phyloP scores from a whole-genome alignment of 768 basidiomycete genomes.

The Serendipita sp. region DNA sequence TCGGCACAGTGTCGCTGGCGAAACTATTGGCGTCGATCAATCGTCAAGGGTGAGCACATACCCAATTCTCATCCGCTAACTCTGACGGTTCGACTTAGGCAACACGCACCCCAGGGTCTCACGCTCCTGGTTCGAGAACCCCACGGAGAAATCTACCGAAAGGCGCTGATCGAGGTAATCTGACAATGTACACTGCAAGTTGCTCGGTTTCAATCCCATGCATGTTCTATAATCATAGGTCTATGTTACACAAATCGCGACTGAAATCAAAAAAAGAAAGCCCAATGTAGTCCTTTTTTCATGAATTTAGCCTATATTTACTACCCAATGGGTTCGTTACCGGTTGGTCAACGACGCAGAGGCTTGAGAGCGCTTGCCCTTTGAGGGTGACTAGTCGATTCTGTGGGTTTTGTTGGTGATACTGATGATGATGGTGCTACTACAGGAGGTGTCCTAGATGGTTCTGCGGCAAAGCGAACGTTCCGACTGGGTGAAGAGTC shows the following conservation, averaged over 20 bases:
- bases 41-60: neutral
- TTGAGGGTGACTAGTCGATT: neutral
- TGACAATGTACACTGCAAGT: neutral
- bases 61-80: neutral
- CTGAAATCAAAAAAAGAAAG: no score
- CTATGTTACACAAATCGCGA: no score
- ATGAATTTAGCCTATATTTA: no score
- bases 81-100: neutral
- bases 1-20: conserved; percentile 54
- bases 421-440: no score
- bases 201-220: neutral
- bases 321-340: no score
- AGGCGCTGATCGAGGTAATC: neutral
- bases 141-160: neutral
- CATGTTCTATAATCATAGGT: neutral
- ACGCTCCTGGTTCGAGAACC: neutral
- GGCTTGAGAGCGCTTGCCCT: neutral
- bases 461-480: neutral
- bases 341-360: neutral
- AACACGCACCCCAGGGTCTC: neutral
- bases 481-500: neutral
- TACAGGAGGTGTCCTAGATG: no score
- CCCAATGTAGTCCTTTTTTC: no score
- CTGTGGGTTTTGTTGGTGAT: neutral
- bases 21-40: conserved; percentile 26